phyloP scores from a whole-genome alignment of 1,139 yeast species.

The Suhomyces bokatorum region DNA sequence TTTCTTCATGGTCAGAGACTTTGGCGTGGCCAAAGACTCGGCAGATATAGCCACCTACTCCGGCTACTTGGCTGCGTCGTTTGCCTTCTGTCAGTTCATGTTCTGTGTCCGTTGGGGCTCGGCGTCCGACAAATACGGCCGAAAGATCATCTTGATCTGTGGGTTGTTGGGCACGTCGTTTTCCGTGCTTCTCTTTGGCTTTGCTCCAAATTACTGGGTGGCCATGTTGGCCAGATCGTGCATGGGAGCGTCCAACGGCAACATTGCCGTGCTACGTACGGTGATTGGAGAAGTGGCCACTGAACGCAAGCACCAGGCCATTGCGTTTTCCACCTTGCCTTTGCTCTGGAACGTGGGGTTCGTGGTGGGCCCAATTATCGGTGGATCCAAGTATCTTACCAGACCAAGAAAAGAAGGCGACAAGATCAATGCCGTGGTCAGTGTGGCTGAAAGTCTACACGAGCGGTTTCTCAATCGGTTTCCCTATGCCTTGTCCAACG shows the following conservation, averaged over 20 bases:
- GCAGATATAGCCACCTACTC: slow-evolving; percentile 39
- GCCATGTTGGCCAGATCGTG: slow-evolving; percentile 36
- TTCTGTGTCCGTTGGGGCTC: slow-evolving; percentile 42
- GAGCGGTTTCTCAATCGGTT: slow-evolving; percentile 36
- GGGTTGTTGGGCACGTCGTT: slow-evolving; percentile 36
- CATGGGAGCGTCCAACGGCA: slow-evolving; percentile 40
- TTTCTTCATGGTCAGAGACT: slow-evolving; percentile 42
- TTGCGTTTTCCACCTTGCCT: slow-evolving; percentile 39
- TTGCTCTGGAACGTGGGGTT: slow-evolving; percentile 36
- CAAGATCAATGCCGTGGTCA: slow-evolving; percentile 2
- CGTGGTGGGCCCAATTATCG: slow-evolving; percentile 46
- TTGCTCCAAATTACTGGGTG: slow-evolving; percentile 34
- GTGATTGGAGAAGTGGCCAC: slow-evolving; percentile 40
- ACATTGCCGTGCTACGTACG: slow-evolving; percentile 39
- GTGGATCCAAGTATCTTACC: slow-evolving; percentile 47
- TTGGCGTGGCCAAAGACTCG: slow-evolving; percentile 33
- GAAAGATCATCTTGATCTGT: slow-evolving; percentile 32
- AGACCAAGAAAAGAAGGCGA: slow-evolving; percentile 22
- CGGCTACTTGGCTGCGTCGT: slow-evolving; percentile 39
- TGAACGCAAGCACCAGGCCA: slow-evolving; percentile 38
- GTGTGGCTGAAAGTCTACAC: slow-evolving; percentile 8
- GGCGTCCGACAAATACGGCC: slow-evolving; percentile 34
- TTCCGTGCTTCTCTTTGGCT: slow-evolving; percentile 34
- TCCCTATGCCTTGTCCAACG: slow-evolving; percentile 63
- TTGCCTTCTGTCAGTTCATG: slow-evolving; percentile 39